Base-by-base conservation (phyloP, 2,329 filamentous ascomycete genomes). In the Sclerotinia trifoliorum region DNA sequence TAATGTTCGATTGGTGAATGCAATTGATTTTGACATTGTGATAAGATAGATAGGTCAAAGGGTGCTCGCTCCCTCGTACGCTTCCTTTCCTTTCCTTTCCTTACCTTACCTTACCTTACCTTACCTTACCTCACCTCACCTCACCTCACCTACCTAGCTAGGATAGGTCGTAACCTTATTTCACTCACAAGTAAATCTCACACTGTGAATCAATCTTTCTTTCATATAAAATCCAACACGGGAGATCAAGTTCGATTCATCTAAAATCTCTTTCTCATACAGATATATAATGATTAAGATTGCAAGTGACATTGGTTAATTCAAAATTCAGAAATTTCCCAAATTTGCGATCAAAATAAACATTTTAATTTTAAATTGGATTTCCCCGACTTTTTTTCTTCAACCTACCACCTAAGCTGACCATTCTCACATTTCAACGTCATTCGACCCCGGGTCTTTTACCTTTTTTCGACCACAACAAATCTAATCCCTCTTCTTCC, bases 311-410 rank as follows among this genome's bases (percentile, higher is more conserved):
- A 42, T 42, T 42, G 15, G 39, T 4, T 49, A 11, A 11, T 49
- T n/a, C 21, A 49, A 21, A 10, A 0, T 49, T 49, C 6, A 48
- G 6, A 48, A 7, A n/a, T n/a, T n/a, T 21, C 1, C 19, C 1
- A 21, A 49, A 21, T n/a, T 24, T 8, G 32, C 48, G 17, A 48
- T 61, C 42, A 61, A 61, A 61, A 61, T 48, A 48, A 48, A 57
- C 26, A 26, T 32, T 60, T 42, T 2, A 29, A 49, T 35, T 35
- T 49, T 24, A 35, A 49, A 39, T 51, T 51, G 13, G 21, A 13
- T 49, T 49, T 49, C 58, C 26, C 44, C 58, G 44, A 29, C 58
- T 62, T 62, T 49, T 62, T 61, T 61, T 26, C 21, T 11, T 35
- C 29, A 39, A 21, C 19, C 26, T 32, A 55, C 26, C 17, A 32